Evolutionary conservation across 2,329 filamentous ascomycete genomes (phyloP), one percentile per base, ranked within the genome.

Genomic region (Magnaporthales sp.): DNA sequence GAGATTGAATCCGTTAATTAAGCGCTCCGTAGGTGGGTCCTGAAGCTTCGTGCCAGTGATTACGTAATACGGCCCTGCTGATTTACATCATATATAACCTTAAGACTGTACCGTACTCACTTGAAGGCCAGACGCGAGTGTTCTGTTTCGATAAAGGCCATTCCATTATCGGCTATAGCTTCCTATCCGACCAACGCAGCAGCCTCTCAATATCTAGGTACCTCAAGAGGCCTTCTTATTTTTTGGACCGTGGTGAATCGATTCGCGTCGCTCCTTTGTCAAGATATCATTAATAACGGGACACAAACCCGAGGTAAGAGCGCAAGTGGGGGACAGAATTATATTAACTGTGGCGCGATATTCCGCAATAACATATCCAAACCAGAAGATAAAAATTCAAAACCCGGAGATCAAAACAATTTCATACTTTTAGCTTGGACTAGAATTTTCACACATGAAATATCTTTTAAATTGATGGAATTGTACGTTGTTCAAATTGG

Each of bases 251-350:
- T 75, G 78, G 54, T 83, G 97, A 0, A 82, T 96, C 60, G 82
- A 83, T 22, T 83, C 96, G 13, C 93, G 96, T 78, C 86, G 88
- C 66, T 84, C 86, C 19, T 86, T 97, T n/a, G 83, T 93, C 31
- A 82, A 89, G 67, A 89, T 89, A 61, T 83, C 89, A 64, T 96
- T 92, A 0, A 84, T 92, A 69, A 88, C 85, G 3, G 86, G 85
- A 62, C 83, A 89, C 69, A 93, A 97, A 75, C 79, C 85, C 58
- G 78, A 83, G 0, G 87, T 93, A 8, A 91, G 89, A n/a, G n/a
- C n/a, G n/a, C n/a, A n/a, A n/a, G n/a, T n/a, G n/a, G n/a, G n/a
- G n/a, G n/a, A n/a, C n/a, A n/a, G n/a, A n/a, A n/a, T n/a, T n/a
- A n/a, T n/a, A n/a, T n/a, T n/a, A n/a, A n/a, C n/a, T n/a, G n/a